Evolutionary conservation across 768 basidiomycete genomes (phyloP).

Genomic region (Kwoniella europaea): DNA sequence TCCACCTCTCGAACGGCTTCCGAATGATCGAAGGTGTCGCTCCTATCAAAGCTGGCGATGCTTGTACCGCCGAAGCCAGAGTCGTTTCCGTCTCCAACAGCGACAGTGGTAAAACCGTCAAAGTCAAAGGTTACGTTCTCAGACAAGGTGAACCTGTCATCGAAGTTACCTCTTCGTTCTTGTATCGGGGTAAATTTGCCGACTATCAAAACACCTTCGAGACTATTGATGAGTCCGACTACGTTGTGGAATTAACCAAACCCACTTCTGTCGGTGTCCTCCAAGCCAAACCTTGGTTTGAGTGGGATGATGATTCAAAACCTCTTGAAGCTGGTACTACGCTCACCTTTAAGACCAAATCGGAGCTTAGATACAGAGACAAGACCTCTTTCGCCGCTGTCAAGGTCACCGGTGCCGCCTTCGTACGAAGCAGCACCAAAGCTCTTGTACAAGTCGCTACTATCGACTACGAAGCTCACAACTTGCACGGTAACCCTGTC

Average conservation of each 20-base stretch:
- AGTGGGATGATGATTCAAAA: slow-evolving; percentile 82
- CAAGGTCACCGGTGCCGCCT: slow-evolving; percentile 80
- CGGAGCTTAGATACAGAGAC: slow-evolving; percentile 88
- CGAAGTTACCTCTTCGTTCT: slow-evolving; percentile 91
- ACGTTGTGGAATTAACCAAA: slow-evolving; percentile 73
- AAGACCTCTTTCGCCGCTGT: slow-evolving; percentile 81
- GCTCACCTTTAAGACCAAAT: slow-evolving; percentile 86
- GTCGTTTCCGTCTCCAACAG: slow-evolving; percentile 88
- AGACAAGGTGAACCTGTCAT: slow-evolving; percentile 80
- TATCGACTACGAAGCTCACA: slow-evolving; percentile 82
- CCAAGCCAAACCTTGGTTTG: slow-evolving; percentile 96
- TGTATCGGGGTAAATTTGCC: slow-evolving; percentile 91
- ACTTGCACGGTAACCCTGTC: slow-evolving; percentile 91
- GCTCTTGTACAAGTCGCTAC: slow-evolving; percentile 84
- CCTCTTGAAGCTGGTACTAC: slow-evolving; percentile 79
- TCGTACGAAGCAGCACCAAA: slow-evolving; percentile 85
- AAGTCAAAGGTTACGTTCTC: slow-evolving; percentile 65
- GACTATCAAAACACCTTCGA: slow-evolving; percentile 98
- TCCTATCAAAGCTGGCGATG: slow-evolving; percentile 80
- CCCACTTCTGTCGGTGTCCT: slow-evolving; percentile 87
- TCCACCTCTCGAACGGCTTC: slow-evolving; percentile 98
- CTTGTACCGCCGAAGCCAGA: slow-evolving; percentile 84
- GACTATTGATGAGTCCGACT: slow-evolving; percentile 84
- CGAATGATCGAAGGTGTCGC: slow-evolving; percentile 77
- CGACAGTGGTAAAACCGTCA: slow-evolving; percentile 88